These are phyloP conservation scores for Penstemon eatonii DNA, from an alignment of 257 asterid genomes.

Conservation along the genomic window DNA sequence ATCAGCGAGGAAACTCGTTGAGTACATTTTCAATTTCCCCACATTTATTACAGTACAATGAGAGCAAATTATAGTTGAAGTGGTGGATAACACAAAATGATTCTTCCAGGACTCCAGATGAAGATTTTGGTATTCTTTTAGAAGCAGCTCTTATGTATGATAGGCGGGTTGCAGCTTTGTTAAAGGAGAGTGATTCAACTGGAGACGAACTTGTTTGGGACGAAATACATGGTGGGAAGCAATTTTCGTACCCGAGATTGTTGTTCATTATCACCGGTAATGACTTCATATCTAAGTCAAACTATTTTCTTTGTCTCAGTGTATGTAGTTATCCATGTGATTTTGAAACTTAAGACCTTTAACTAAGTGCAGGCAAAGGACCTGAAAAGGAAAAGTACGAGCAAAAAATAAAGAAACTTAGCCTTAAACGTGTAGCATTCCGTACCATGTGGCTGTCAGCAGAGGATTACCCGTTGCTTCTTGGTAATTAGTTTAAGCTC, in stretches of 20 bases:
- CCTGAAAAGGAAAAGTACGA: slow-evolving; percentile 97
- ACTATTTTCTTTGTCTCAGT: neutral
- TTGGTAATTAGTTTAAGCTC: slow-evolving; percentile 55
- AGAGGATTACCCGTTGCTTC: slow-evolving; percentile 95
- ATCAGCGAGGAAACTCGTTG: slow-evolving; percentile 17
- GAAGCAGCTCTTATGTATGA: slow-evolving; percentile 99
- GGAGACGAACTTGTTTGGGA: slow-evolving; percentile 72
- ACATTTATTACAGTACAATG: neutral
- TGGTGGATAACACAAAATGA: slow-evolving; percentile 22
- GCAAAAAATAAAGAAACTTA: slow-evolving; percentile 70
- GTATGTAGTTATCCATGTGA: neutral
- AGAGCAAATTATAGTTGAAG: slow-evolving; percentile 16
- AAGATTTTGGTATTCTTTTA: slow-evolving; percentile 84
- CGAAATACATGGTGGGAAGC: slow-evolving; percentile 56
- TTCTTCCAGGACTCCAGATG: slow-evolving; percentile 87
- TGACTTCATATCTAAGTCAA: slow-evolving; percentile 18
- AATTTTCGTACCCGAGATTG: slow-evolving; percentile 70
- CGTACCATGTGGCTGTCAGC: slow-evolving; percentile 98
- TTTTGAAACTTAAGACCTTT: slow-evolving; percentile 16
- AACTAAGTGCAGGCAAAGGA: slow-evolving; percentile 72
- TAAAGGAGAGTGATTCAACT: slow-evolving; percentile 69
- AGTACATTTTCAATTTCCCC: slow-evolving; percentile 17
- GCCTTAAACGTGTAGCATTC: slow-evolving; percentile 86
- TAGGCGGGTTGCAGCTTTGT: slow-evolving; percentile 80
- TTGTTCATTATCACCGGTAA: slow-evolving; percentile 92